phyloP scores from a whole-genome alignment of 768 basidiomycete genomes.

The Strobilomyces confusus region DNA sequence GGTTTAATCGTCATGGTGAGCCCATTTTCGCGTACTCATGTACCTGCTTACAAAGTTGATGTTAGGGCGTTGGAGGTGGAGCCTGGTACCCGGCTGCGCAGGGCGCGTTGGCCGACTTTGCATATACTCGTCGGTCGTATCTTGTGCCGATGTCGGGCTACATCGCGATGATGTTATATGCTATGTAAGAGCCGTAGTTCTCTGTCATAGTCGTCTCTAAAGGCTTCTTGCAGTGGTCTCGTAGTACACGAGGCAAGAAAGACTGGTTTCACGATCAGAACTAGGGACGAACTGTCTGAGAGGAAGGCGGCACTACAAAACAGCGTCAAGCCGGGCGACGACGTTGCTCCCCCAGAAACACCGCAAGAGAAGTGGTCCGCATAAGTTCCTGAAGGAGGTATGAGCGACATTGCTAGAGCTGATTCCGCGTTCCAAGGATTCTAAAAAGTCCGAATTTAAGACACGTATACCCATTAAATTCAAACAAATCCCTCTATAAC shows the following conservation, averaged over 20 bases:
- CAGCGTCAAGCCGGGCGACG: not conserved
- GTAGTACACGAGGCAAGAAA: slow-evolving; percentile 48
- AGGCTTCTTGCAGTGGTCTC: slow-evolving; percentile 40
- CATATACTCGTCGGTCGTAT: slow-evolving; percentile 52
- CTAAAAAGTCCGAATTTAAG: not conserved
- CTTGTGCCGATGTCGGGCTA: slow-evolving; percentile 60
- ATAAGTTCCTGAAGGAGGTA: slow-evolving; percentile 12
- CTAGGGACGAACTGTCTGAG: slow-evolving; percentile 39
- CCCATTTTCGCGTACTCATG: not conserved
- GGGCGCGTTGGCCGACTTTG: slow-evolving; percentile 48
- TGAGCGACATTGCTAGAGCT: not conserved
- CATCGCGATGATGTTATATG: slow-evolving; percentile 53
- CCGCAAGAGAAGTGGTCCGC: slow-evolving; percentile 13
- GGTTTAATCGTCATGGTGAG: slow-evolving; percentile 60
- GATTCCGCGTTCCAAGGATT: slow-evolving; percentile 1
- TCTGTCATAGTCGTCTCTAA: not conserved
- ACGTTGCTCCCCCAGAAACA: not conserved
- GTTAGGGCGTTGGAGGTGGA: slow-evolving; percentile 55
- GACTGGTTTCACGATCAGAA: slow-evolving; percentile 47
- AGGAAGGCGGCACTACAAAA: slow-evolving; percentile 8
- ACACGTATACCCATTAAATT: slow-evolving; percentile 15
- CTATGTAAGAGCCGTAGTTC: slow-evolving; percentile 39
- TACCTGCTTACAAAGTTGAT: not conserved
- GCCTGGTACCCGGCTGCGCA: slow-evolving; percentile 69
- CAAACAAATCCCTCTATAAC: slow-evolving; percentile 7